A percentile compares a stretch with the other conserved stretches of the same genome.
Evolutionary conservation across 106 monocot species (phyloP).

Genomic region (Gastrodia elata): DNA sequence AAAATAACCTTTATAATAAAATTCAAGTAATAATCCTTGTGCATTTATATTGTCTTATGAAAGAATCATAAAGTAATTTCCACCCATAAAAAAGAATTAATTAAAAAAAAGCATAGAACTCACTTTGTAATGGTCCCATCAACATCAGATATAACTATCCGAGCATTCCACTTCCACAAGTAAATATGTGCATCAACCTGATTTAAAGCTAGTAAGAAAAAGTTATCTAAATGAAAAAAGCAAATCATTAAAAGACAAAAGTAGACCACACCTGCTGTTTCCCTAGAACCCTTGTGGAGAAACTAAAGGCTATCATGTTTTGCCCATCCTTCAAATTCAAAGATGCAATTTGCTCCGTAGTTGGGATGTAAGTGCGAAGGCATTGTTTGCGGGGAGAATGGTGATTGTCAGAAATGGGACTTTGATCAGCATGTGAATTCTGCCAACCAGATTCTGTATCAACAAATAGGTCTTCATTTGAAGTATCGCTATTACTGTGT

Average conservation of each 20-base stretch:
- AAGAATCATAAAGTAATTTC: neutral
- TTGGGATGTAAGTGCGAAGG: constrained; percentile 72
- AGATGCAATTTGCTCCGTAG: constrained; percentile 77
- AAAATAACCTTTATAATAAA: neutral
- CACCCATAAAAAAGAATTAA: neutral
- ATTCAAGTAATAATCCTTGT: neutral
- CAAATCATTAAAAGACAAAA: neutral
- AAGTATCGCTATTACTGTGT: constrained; percentile 37
- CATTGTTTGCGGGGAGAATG: constrained; percentile 56
- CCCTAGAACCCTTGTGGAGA: constrained; percentile 77
- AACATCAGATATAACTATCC: constrained; percentile 96
- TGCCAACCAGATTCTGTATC: constrained; percentile 55
- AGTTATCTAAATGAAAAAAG: constrained; percentile 3
- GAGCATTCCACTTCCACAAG: constrained; percentile 98
- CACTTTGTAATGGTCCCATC: constrained; percentile 99
- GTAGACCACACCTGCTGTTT: constrained; percentile 57
- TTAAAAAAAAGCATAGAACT: constrained; percentile 8
- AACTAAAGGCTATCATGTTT: constrained; percentile 85
- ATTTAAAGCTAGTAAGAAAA: constrained; percentile 13
- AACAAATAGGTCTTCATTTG: constrained; percentile 58
- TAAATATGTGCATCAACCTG: constrained; percentile 95
- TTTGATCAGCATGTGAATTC: constrained; percentile 32
- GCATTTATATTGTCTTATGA: neutral
- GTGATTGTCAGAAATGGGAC: constrained; percentile 15
- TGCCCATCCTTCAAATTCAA: constrained; percentile 83